These are phyloP conservation scores for Stellera chamaejasme DNA, from an alignment of 345 rosid species.

Conservation along the genomic window DNA sequence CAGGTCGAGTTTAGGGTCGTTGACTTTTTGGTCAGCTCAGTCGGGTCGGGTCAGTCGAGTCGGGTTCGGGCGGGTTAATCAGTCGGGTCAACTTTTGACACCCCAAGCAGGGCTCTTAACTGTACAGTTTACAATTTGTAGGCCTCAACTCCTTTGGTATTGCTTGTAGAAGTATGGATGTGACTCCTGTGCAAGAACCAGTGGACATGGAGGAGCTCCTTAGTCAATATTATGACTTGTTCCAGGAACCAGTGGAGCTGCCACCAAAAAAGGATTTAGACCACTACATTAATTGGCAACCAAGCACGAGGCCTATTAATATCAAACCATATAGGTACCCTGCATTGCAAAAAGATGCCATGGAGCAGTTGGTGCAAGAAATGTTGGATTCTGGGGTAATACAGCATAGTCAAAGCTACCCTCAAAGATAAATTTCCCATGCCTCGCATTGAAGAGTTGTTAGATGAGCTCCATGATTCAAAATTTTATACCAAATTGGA, in stretches of 20 bases:
- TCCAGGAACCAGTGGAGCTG: background rate
- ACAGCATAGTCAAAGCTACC: background rate
- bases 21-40: too few relatives aligned
- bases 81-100: too few relatives aligned
- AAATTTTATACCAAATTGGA: background rate
- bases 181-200: too few relatives aligned
- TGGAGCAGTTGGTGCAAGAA: background rate
- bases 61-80: too few relatives aligned
- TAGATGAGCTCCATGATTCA: background rate
- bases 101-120: too few relatives aligned
- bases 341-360: background rate
- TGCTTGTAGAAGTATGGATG: too few relatives aligned
- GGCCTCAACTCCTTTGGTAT: too few relatives aligned
- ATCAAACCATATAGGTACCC: background rate
- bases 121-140: too few relatives aligned
- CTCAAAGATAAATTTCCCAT: background rate
- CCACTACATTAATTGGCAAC: background rate
- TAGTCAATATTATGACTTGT: background rate
- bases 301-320: background rate
- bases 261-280: background rate
- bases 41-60: too few relatives aligned
- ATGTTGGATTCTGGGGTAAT: background rate
- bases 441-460: background rate
- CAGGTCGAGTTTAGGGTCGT: too few relatives aligned
- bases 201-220: too few relatives aligned